phyloP scores from a whole-genome alignment of 2,329 filamentous ascomycete genomes.

The Elsinoe australis region DNA sequence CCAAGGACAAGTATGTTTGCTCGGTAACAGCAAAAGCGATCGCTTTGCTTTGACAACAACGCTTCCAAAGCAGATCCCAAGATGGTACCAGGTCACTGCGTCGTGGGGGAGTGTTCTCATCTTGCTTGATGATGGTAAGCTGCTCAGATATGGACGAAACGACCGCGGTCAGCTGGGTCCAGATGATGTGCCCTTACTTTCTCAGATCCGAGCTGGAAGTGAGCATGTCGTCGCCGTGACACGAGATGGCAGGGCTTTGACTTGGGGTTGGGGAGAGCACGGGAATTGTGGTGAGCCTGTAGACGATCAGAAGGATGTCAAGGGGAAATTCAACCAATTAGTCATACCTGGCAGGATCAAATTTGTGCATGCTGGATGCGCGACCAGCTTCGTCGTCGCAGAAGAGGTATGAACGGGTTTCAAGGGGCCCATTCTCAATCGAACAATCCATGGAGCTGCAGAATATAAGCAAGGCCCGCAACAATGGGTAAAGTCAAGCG shows the following conservation, averaged over 20 bases:
- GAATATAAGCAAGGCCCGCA: constrained; percentile 22
- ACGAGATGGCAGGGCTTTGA: constrained; percentile 55
- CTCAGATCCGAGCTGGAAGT: constrained; percentile 70
- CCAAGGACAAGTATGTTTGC: constrained; percentile 54
- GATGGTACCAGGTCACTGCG: constrained; percentile 63
- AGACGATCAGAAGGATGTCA: constrained; percentile 58
- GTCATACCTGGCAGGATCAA: constrained; percentile 47
- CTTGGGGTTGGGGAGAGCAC: constrained; percentile 97
- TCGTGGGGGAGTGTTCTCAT: constrained; percentile 80
- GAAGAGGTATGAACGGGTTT: constrained; percentile 8
- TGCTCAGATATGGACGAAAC: constrained; percentile 73
- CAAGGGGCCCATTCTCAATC: constrained; percentile 25
- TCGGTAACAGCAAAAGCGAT: constrained; percentile 74
- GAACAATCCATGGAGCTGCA: constrained; percentile 33
- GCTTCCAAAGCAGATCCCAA: constrained; percentile 46
- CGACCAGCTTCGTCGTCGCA: constrained; percentile 72
- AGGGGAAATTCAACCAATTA: constrained; percentile 61
- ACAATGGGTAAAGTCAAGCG: constrained; percentile 25
- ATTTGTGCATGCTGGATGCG: constrained; percentile 74
- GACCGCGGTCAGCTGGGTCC: constrained; percentile 78
- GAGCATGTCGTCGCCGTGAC: constrained; percentile 79
- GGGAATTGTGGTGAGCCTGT: constrained; percentile 77
- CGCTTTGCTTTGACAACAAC: constrained; percentile 37
- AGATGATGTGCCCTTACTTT: constrained; percentile 49
- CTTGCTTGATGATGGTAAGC: constrained; percentile 50